Evolutionary conservation across 2,329 filamentous ascomycete genomes (phyloP), one percentile per base, ranked within the genome.

Genomic region (Colletotrichum sansevieriae): DNA sequence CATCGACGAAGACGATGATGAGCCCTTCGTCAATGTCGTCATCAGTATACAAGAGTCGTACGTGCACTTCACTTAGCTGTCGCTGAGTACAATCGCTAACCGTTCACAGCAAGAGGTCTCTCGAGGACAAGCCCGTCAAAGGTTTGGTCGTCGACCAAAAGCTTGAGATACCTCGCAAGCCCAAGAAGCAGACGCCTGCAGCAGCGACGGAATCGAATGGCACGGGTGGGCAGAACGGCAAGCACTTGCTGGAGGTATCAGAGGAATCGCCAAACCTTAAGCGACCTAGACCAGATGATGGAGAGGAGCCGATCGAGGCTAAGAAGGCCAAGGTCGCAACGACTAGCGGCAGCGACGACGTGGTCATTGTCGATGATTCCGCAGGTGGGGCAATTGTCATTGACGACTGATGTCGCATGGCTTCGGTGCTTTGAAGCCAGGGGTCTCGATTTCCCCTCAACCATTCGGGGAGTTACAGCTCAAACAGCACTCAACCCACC

Each of bases 1-100:
- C 60, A 90, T 92, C n/a, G 96, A 97, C 65, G 92, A 94, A 54
- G 92, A 95, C 61, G 91, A 93, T 47, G 85, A 91, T 1, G 84
- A 88, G 55, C 86, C 92, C 0, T 90, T 92, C 69, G 91, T 97
- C 63, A 95, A 98, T 71, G 85, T 98, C 2, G 86, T 95, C 59
- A 83, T 98, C 13, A 87, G 88, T 71, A 84, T 94, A 61, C 85
- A 90, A 73, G 85, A 90, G 77, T 82, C 85, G 87, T 91, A 83
- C 62, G 86, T 80, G 13, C 10, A 44, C 44, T 43, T 47, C 7
- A 9, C 25, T 3, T 4, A 39, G 18, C 9, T 44, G n/a, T 4
- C 18, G 9, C 20, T 25, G 13, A 33, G 18, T 29, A 46, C 47
- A 54, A 54, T 46, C 67, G 63, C 78, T 82, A 73, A 79, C 73